phyloP scores from a whole-genome alignment of 2,329 filamentous ascomycete genomes.

The Ophiostoma sp. region DNA sequence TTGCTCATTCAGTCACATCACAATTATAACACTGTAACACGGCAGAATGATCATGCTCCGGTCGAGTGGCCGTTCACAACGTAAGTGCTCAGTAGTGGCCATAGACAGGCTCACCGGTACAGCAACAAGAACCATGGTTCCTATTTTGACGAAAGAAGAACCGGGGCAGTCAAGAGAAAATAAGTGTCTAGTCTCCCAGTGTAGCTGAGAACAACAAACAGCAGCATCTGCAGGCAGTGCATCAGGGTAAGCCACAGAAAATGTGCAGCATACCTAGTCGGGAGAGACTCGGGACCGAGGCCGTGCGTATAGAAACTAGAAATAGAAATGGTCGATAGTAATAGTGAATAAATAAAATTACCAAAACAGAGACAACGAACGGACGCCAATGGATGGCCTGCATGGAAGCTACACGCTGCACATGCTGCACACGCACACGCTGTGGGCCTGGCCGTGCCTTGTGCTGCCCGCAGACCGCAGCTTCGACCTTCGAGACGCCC shows the following conservation, averaged over 20 bases:
- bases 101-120: background rate
- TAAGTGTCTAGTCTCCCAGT: background rate
- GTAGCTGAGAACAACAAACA: background rate
- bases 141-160: background rate
- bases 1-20: background rate
- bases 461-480: slow-evolving; percentile 4
- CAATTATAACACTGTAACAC: background rate
- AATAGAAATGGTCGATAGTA: background rate
- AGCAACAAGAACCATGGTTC: background rate
- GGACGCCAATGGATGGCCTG: background rate
- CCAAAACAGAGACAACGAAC: background rate
- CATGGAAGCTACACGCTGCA: background rate
- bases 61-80: too few species aligned
- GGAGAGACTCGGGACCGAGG: slow-evolving; percentile 7
- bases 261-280: slow-evolving; percentile 1
- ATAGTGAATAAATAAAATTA: background rate
- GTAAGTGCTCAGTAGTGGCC: background rate
- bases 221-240: background rate
- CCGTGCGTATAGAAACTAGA: background rate
- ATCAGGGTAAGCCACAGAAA: slow-evolving; percentile 1
- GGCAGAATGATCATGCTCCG: too few species aligned
- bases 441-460: background rate
- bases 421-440: background rate
- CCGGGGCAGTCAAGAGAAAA: background rate
- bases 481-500: background rate